Conservation (phyloP, 768 basidiomycete genomes). For the Lactifluus volemus region DNA sequence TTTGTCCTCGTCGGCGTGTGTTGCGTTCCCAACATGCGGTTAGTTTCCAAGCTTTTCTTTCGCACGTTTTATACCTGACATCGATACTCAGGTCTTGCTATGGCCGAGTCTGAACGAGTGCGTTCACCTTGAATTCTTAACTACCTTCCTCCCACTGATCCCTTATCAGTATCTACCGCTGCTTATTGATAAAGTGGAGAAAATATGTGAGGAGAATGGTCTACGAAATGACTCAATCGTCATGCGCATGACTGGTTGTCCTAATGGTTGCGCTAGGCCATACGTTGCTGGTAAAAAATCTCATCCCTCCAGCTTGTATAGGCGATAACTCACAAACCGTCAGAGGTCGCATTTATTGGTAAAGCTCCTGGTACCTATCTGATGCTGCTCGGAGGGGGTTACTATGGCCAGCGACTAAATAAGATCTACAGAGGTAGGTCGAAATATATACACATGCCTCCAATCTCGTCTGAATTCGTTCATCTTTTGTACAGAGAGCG, state of each 20-base stretch:
- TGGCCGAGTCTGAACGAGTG: conserved; percentile 71
- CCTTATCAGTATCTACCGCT: conserved; percentile 75
- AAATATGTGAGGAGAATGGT: conserved; percentile 89
- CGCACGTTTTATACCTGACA: neutral
- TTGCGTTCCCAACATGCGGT: conserved; percentile 94
- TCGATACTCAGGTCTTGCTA: conserved; percentile 45
- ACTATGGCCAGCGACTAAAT: conserved; percentile 89
- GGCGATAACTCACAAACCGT: neutral
- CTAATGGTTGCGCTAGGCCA: conserved; percentile 88
- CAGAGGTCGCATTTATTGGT: conserved; percentile 93
- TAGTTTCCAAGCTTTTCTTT: conserved; percentile 16
- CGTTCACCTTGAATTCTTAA: conserved; percentile 21
- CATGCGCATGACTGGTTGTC: conserved; percentile 99
- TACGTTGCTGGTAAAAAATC: conserved; percentile 70
- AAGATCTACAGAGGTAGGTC: conserved; percentile 82
- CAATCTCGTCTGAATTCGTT: conserved; percentile 5
- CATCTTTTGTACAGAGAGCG: conserved; percentile 47
- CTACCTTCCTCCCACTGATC: neutral
- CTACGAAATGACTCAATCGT: conserved; percentile 90
- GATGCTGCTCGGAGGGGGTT: conserved; percentile 95
- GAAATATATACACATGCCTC: neutral
- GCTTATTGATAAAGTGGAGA: conserved; percentile 93
- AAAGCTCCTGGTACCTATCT: conserved; percentile 89
- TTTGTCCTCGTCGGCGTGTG: conserved; percentile 89
- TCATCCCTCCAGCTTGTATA: neutral